Conservation (phyloP, 2,329 filamentous ascomycete genomes). For the Colletotrichum viniferum region DNA sequence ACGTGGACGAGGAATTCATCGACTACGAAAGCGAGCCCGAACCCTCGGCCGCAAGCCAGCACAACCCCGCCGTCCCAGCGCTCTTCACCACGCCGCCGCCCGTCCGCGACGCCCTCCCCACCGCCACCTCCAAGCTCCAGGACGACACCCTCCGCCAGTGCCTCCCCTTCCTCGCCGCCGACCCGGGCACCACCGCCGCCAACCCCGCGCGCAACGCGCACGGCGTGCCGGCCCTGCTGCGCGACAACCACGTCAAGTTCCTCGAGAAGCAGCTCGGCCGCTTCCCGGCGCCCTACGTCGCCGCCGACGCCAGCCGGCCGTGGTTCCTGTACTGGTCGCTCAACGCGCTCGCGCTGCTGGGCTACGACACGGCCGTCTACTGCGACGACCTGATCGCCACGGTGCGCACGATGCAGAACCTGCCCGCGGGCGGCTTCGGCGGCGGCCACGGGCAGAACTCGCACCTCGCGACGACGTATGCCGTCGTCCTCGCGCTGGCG, state of each 20-base stretch:
- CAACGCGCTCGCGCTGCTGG: slow-evolving; percentile 75
- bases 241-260: slow-evolving; percentile 65
- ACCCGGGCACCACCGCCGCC: background rate
- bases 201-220: slow-evolving; percentile 65
- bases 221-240: slow-evolving; percentile 77
- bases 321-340: slow-evolving; percentile 97
- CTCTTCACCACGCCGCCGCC: slow-evolving; percentile 64
- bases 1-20: slow-evolving; percentile 20
- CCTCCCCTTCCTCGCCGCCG: slow-evolving; percentile 68
- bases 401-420: slow-evolving; percentile 81
- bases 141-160: slow-evolving; percentile 71
- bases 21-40: slow-evolving; percentile 11
- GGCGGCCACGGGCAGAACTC: slow-evolving; percentile 91
- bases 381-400: slow-evolving; percentile 75
- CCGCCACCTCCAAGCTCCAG: slow-evolving; percentile 78
- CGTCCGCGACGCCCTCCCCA: slow-evolving; percentile 69
- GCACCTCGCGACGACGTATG: slow-evolving; percentile 90
- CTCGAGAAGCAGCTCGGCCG: slow-evolving; percentile 61
- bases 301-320: slow-evolving; percentile 84
- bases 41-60: background rate
- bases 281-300: slow-evolving; percentile 73
- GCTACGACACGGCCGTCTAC: slow-evolving; percentile 73
- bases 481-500: slow-evolving; percentile 77
- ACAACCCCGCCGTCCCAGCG: slow-evolving; percentile 46
- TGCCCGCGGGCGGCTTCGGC: slow-evolving; percentile 78